Percentiles rank a stretch among this genome's conserved stretches.
These are phyloP conservation scores for Plasmodium falciparum DNA, from an alignment of 169 alveolate species.

Conservation along the genomic window DNA sequence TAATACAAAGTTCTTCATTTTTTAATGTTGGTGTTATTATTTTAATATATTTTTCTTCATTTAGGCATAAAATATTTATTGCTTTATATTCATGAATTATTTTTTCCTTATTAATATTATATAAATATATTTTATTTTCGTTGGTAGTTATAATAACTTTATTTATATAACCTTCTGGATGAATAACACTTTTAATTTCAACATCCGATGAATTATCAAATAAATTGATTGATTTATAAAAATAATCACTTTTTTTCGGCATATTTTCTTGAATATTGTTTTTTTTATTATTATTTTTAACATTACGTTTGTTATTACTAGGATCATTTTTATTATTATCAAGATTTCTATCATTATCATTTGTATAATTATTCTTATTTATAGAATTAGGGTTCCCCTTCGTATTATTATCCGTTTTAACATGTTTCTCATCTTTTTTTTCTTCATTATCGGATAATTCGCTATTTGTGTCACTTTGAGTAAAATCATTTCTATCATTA, in stretches of 20 bases:
- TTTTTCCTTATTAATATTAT: constrained; percentile 79
- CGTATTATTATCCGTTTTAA: neutral
- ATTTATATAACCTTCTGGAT: constrained; percentile 81
- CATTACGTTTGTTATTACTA: constrained; percentile 16
- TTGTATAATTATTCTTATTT: constrained; percentile 13
- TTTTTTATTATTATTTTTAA: neutral
- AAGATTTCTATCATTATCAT: constrained; percentile 19
- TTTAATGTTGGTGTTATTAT: constrained; percentile 5
- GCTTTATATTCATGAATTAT: constrained; percentile 77
- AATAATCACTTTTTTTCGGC: constrained; percentile 15
- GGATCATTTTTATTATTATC: constrained; percentile 22
- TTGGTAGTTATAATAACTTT: constrained; percentile 78
- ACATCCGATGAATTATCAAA: constrained; percentile 61
- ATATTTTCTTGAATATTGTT: constrained; percentile 6
- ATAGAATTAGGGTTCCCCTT: constrained; percentile 10
- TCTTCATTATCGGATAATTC: constrained; percentile 1
- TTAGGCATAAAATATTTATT: constrained; percentile 42
- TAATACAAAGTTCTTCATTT: constrained; percentile 38
- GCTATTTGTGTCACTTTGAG: neutral
- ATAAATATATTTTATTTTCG: constrained; percentile 78
- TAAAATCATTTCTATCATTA: neutral
- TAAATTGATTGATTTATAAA: constrained; percentile 52
- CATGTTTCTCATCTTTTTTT: neutral
- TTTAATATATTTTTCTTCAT: constrained; percentile 41
- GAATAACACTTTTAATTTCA: constrained; percentile 69